Percentiles rank a stretch among this genome's conserved stretches.
These are phyloP conservation scores for Kuraishia cidri DNA, from an alignment of 805 yeast genomes.

Conservation along the genomic window DNA sequence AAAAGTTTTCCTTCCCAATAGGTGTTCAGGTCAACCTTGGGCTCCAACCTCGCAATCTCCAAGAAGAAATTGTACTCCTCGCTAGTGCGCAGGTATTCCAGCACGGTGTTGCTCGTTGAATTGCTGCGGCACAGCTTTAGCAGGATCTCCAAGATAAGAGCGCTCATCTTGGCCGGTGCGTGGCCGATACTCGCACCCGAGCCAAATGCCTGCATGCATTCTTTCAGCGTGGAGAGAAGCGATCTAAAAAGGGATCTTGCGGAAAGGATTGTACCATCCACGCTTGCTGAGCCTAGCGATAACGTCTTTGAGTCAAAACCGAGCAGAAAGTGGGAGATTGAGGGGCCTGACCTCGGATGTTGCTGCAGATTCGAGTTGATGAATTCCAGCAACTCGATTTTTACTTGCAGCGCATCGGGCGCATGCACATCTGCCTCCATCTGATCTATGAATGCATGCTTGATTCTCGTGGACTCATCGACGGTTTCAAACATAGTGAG, in stretches of 20 bases:
- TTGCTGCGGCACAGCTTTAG: conserved; percentile 52
- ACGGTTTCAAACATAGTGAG: conserved; percentile 65
- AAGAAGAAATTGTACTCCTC: conserved; percentile 34
- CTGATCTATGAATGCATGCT: conserved; percentile 65
- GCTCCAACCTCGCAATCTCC: conserved; percentile 39
- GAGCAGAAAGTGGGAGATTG: conserved; percentile 65
- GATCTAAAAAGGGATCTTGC: conserved; percentile 47
- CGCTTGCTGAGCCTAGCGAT: conserved; percentile 32
- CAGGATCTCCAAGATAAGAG: conserved; percentile 51
- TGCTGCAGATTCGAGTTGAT: conserved; percentile 37
- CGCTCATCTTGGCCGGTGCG: conserved; percentile 49
- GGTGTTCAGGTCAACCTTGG: conserved; percentile 44
- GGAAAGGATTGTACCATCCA: conserved; percentile 43
- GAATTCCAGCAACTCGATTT: conserved; percentile 52
- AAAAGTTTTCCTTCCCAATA: conserved; percentile 46
- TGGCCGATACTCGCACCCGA: conserved; percentile 29
- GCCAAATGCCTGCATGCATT: conserved; percentile 34
- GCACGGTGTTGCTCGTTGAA: conserved; percentile 38
- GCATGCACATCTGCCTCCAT: conserved; percentile 33
- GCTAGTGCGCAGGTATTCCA: conserved; percentile 42
- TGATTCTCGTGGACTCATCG: conserved; percentile 70
- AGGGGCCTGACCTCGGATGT: conserved; percentile 27
- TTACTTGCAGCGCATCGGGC: conserved; percentile 34
- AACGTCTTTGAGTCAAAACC: conserved; percentile 57
- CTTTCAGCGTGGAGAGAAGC: conserved; percentile 38